Base-by-base conservation (phyloP, 805 yeast genomes). In the Starmerella roubikii region DNA sequence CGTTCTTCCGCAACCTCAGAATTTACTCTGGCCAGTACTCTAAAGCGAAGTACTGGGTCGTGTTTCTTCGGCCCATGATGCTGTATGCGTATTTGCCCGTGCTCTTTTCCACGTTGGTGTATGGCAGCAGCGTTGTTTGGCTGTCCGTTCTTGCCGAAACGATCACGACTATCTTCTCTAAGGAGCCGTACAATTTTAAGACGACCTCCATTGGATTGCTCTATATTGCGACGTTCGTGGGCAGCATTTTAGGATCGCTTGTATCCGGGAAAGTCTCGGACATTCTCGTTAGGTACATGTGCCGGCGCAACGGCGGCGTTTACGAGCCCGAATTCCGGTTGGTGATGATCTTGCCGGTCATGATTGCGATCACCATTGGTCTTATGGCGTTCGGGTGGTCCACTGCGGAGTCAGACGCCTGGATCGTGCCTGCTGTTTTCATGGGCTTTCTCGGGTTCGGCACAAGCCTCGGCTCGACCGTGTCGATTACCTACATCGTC, bases 311-410 rank as follows among this genome's bases (percentile, higher is more conserved):
- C 44, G 50, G 60, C 18, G 79, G 79, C 2, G 53, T 69, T 5
- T 74, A 74, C 54, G 80, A 74, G 56, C 79, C 80, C 3, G 80
- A 74, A 53, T 72, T 69, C 51, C 60, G 79, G 24, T 57, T 73
- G 26, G 42, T 72, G 19, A 69, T 73, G 76, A 55, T 71, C 17
- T 26, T 69, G 12, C 76, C 76, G 1, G 67, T 71, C 16, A 54
- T 65, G 40, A 44, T 70, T 10, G 40, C 69, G 2, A 57, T 62
- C 9, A 38, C 63, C 4, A 59, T 70, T 30, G 80, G 79, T 2
- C 57, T 73, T 32, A 67, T 74, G 64, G 80, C 78, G 4, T 74
- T 69, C 51, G 80, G 80, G 4, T 74, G 79, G 78, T 61, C 76
- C 2, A 54, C 73, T 0, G 54, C 61, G 18, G 61, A 54, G 4